Conservation (phyloP, 768 basidiomycete genomes). For the Mycena sanguinolenta region DNA sequence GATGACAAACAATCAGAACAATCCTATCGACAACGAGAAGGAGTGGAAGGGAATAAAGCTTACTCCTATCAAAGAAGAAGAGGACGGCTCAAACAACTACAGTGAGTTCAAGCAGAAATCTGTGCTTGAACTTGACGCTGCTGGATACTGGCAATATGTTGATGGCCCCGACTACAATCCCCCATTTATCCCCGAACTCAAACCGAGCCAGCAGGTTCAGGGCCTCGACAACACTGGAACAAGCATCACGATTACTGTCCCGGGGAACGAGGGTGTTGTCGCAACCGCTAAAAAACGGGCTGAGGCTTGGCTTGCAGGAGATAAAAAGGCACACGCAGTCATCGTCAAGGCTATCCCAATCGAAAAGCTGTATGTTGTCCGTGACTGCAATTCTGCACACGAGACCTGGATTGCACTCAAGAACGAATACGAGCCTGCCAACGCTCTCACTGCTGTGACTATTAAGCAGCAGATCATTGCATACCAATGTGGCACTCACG, state of each 20-base stretch:
- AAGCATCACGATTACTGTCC: slow-evolving; percentile 11
- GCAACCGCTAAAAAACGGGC: slow-evolving; percentile 15
- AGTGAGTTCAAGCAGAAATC: too few species aligned
- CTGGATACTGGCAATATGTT: slow-evolving; percentile 25
- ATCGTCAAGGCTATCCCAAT: slow-evolving; percentile 31
- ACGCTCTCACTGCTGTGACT: slow-evolving; percentile 16
- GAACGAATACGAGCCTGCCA: slow-evolving; percentile 28
- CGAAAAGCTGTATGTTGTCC: slow-evolving; percentile 28
- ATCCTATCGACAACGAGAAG: slow-evolving; percentile 1
- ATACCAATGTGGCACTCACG: too few species aligned
- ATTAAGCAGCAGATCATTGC: too few species aligned
- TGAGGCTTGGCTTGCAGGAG: slow-evolving; percentile 21
- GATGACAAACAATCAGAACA: not conserved
- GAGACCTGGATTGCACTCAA: slow-evolving; percentile 26
- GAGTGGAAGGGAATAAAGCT: slow-evolving; percentile 27
- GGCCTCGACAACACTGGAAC: slow-evolving; percentile 18
- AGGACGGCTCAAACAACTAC: too few species aligned
- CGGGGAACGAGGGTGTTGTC: slow-evolving; percentile 4
- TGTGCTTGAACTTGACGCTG: too few species aligned
- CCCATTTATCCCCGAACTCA: slow-evolving; percentile 26
- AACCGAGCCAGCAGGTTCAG: not conserved
- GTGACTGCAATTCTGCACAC: slow-evolving; percentile 21
- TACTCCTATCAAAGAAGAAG: slow-evolving; percentile 23
- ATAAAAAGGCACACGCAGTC: slow-evolving; percentile 27
- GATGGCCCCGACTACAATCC: slow-evolving; percentile 27